Evolutionary conservation across 1,139 yeast genomes (phyloP), one percentile per base, ranked within the genome.

Genomic region (Pichia sp.): DNA sequence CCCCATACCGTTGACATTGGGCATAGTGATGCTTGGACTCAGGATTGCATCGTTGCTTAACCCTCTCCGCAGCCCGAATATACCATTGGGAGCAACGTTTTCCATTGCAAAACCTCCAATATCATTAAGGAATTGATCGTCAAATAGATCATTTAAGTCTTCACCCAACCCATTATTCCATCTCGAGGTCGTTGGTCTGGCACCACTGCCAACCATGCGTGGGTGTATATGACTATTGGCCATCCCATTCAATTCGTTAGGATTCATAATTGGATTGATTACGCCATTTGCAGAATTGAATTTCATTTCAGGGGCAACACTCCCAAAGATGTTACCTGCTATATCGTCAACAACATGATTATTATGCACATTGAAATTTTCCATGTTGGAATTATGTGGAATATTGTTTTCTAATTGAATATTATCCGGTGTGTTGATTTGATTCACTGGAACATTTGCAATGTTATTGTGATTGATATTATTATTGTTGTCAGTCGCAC

Each of bases 71-170:
- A 51, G 41, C 10, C 53, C 53, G 1, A 51, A 30, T 1, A 51
- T 7, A 19, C 51, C 44, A 10, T 31, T 43, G 10, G 44, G 41
- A 9, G 49, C 47, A 41, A 44, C 51, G 16, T 48, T 54, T 36
- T 53, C 58, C 44, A 55, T 58, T 40, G 54, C 60, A 53, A 63
- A 58, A 30, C 68, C 70, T 2, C 66, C 62, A 56, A 68, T 55
- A 49, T 67, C 65, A 55, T 60, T 61, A 25, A 66, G 58, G 54
- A 66, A 66, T 40, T 51, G 62, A 56, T 58, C 68, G 56, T 60
- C 66, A 46, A 62, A 62, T 18, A 65, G 39, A 30, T 63, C 68
- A 22, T 60, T 57, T 30, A 60, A 54, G 34, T 55, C 56, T 10
- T 43, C 53, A 13, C 41, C 51, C 42, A 28, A 46, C 39, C 39